These are phyloP conservation scores for Penicillium oxalicum DNA, from an alignment of 2,329 filamentous ascomycete genomes.

Conservation along the genomic window DNA sequence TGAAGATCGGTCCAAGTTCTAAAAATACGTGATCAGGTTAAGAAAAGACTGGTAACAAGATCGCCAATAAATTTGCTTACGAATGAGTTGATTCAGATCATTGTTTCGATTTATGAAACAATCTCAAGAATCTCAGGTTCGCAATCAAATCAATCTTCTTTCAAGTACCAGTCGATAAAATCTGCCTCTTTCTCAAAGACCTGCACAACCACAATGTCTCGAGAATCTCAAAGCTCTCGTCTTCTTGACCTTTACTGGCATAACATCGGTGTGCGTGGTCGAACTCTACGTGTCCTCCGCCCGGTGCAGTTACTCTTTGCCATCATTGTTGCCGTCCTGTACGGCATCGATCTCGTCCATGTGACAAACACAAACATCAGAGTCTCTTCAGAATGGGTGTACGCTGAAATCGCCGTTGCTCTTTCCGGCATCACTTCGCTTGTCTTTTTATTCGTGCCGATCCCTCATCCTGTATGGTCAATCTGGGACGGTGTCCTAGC, in stretches of 20 bases:
- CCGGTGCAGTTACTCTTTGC: constrained; percentile 15
- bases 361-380: constrained; percentile 6
- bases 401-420: constrained; percentile 12
- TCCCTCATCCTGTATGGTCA: constrained; percentile 6
- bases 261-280: constrained; percentile 6
- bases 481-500: constrained; percentile 8
- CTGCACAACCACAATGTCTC: no score
- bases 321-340: constrained; percentile 12
- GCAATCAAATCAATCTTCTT: no score
- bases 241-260: constrained; percentile 13
- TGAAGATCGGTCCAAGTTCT: no score
- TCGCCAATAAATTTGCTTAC: no score
- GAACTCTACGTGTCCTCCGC: constrained; percentile 9
- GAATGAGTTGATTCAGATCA: no score
- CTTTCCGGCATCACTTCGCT: constrained; percentile 13
- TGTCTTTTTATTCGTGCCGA: constrained; percentile 6
- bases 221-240: no score
- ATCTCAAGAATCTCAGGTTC: no score
- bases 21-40: no score
- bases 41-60: no score
- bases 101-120: no score
- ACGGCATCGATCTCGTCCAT: constrained; percentile 15
- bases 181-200: no score
- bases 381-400: constrained; percentile 15
- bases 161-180: no score